Percentiles rank a stretch among this genome's conserved stretches.
These are phyloP conservation scores for Claviceps humidiphila DNA, from an alignment of 2,329 filamentous ascomycete species.

Conservation along the genomic window DNA sequence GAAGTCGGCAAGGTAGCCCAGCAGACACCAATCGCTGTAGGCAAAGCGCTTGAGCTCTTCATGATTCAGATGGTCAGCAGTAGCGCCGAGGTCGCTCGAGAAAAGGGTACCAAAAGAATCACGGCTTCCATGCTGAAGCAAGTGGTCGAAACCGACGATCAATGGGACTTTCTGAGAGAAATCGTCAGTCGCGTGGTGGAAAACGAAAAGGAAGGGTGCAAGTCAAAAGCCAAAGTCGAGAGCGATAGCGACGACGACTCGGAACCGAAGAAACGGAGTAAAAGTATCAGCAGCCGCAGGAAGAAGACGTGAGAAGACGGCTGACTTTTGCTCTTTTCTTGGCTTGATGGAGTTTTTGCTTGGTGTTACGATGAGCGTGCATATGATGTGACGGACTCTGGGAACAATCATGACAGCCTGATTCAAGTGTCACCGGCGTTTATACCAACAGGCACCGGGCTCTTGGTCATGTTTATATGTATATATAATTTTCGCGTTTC, in stretches of 20 bases:
- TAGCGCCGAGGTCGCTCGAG: constrained; percentile 70
- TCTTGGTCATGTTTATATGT: not conserved
- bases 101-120: constrained; percentile 77
- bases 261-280: constrained; percentile 35
- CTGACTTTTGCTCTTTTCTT: not conserved
- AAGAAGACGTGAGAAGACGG: constrained; percentile 22
- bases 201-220: constrained; percentile 35
- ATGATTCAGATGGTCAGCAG: constrained; percentile 91
- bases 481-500: not conserved
- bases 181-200: constrained; percentile 71
- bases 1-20: constrained; percentile 97
- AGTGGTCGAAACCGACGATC: constrained; percentile 75
- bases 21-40: constrained; percentile 89
- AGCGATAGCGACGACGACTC: constrained; percentile 39
- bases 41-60: constrained; percentile 91
- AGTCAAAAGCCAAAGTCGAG: constrained; percentile 33
- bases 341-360: not conserved
- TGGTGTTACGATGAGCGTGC: not conserved
- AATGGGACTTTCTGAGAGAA: constrained; percentile 86
- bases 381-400: not conserved
- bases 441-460: constrained; percentile 11
- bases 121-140: constrained; percentile 85
- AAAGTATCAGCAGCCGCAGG: constrained; percentile 33
- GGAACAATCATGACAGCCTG: not conserved
- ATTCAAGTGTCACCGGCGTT: constrained; percentile 12